Evolutionary conservation across 495 filamentous ascomycete species (phyloP).

Genomic region (Parachaetomium inaequale): DNA sequence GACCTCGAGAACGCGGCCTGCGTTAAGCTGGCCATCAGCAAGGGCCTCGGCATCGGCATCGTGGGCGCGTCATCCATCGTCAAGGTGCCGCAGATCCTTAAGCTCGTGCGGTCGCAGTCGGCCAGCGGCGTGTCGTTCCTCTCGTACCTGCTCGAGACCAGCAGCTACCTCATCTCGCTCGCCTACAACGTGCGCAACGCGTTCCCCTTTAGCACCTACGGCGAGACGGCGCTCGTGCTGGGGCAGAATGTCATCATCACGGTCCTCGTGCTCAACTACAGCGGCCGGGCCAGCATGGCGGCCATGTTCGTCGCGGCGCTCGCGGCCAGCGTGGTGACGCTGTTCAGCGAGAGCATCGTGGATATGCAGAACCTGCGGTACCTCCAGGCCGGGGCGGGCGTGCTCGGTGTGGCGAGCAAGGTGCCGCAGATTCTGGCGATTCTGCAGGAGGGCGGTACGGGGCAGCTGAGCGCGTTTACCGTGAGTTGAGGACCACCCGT

Average conservation of each 20-base stretch:
- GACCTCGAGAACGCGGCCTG: constrained; percentile 69
- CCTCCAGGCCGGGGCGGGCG: constrained; percentile 81
- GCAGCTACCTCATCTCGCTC: constrained; percentile 76
- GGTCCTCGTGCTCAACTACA: constrained; percentile 76
- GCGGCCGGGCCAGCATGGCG: constrained; percentile 56
- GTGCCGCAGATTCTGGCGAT: constrained; percentile 85
- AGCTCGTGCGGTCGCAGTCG: constrained; percentile 74
- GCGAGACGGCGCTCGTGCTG: constrained; percentile 87
- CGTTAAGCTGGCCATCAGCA: constrained; percentile 82
- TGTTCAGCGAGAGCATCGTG: constrained; percentile 66
- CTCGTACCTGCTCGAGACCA: constrained; percentile 85
- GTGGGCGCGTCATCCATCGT: constrained; percentile 82
- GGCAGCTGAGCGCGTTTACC: constrained; percentile 92
- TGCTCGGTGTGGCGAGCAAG: constrained; percentile 81
- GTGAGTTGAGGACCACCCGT: constrained; percentile 51
- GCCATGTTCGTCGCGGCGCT: constrained; percentile 74
- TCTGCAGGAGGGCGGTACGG: constrained; percentile 78
- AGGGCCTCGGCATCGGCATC: constrained; percentile 88
- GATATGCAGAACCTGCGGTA: constrained; percentile 65
- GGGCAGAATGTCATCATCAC: constrained; percentile 88
- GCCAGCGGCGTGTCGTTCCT: constrained; percentile 82
- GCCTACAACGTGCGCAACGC: constrained; percentile 85
- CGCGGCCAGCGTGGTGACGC: constrained; percentile 59
- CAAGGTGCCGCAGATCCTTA: constrained; percentile 94
- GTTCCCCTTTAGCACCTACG: constrained; percentile 93